Evolutionary conservation across 768 basidiomycete genomes (phyloP), one percentile per base, ranked within the genome.

Genomic region (Rhizopogon sp.): DNA sequence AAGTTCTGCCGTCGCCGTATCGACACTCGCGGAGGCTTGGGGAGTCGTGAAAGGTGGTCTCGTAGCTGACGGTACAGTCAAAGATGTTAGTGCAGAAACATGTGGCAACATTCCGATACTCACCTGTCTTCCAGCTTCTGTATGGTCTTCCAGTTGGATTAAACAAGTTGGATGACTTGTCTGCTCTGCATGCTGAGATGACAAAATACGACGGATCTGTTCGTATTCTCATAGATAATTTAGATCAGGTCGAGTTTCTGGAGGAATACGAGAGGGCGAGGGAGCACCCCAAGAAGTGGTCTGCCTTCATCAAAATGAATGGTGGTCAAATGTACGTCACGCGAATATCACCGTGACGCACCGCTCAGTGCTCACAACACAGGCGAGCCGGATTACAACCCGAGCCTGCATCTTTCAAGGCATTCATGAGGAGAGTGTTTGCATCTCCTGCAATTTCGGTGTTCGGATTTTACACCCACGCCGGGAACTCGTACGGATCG

Each of bases 401-500:
- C 1, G 67, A 70, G 3, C 81, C 85, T 9, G 70, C 76, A 10
- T 71, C 70, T 8, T 86, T 93, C 63, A 73, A 76, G 43, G 68
- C 70, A 8, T 76, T 93, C 52, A 66, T 93, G 44, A 70, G 71
- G 51, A 64, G 69, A 4, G 72, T 86, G 11, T 70, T 88, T 37
- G 69, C 66, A 3, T 87, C 88, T 1, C 67, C 79, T 6, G 76
- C 68, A 6, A 72, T 89, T 29, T 79, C 77, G 3, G 74, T 93
- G n/a, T 82, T 84, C 66, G 90, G 92, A 6, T 93, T 93, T 68
- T 94, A 93, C 59, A 83, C 81, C 52, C 92, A 93, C 68, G 84
- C 85, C 0, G 85, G 88, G 43, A 77, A 88, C 62, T 78, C 89
- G 1, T 94, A 93, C 61, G 84, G 79, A 1, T 92, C 93, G 3